Evolutionary conservation across 2,329 filamentous ascomycete genomes (phyloP).

Genomic region (Xylariales sp.): DNA sequence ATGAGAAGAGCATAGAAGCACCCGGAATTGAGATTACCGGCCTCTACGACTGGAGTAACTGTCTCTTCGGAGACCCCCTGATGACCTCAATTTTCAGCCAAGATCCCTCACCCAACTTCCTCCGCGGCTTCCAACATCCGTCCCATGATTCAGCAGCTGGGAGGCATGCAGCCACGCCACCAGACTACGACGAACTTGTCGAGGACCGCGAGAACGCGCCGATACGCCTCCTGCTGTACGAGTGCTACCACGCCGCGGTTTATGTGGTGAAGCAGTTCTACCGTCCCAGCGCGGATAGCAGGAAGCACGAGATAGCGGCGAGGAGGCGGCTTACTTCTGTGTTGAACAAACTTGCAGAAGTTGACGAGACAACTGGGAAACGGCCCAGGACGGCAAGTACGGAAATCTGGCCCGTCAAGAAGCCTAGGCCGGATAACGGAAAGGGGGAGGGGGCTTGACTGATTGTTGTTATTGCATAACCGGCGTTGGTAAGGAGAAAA

Average conservation of each 20-base stretch:
- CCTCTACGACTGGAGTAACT: conserved; percentile 54
- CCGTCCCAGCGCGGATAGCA: conserved; percentile 41
- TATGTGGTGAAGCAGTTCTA: conserved; percentile 52
- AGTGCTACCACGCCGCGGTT: conserved; percentile 51
- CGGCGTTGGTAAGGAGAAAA: too few species aligned
- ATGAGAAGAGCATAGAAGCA: not conserved
- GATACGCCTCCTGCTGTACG: conserved; percentile 50
- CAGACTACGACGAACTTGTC: conserved; percentile 25
- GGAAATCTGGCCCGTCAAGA: conserved; percentile 42
- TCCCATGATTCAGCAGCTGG: not conserved
- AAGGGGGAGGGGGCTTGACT: too few species aligned
- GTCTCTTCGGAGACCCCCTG: conserved; percentile 56
- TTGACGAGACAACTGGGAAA: conserved; percentile 29
- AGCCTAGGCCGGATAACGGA: conserved; percentile 22
- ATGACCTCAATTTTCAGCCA: conserved; percentile 46
- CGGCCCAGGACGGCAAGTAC: conserved; percentile 31
- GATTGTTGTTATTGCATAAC: too few species aligned
- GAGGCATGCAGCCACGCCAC: not conserved
- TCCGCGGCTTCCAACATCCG: conserved; percentile 38
- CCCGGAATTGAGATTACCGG: conserved; percentile 37
- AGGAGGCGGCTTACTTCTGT: conserved; percentile 45
- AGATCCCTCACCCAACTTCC: conserved; percentile 37
- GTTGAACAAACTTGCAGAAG: conserved; percentile 39
- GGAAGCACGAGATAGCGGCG: conserved; percentile 46
- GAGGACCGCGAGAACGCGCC: conserved; percentile 38